Base-by-base conservation (phyloP, 2,329 filamentous ascomycete species). In the Chrysosporium queenslandicum region DNA sequence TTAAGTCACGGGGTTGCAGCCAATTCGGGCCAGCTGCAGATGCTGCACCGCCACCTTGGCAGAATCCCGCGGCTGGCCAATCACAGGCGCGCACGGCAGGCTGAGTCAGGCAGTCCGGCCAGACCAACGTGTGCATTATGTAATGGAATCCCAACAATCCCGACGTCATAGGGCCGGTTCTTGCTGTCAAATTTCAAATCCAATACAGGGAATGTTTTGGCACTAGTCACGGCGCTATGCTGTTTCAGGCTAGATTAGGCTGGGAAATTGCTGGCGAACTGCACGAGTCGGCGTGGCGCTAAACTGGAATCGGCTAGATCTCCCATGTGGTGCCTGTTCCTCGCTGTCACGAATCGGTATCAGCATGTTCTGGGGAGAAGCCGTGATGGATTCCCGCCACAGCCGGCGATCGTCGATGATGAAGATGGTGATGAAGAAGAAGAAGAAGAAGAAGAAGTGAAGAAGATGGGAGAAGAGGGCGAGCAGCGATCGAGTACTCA, bases 351-450 rank as follows among this genome's bases (percentile, higher is more conserved):
- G 29, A 16, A 41, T 9, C 23, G 48, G 48, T 43, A 50, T 42
- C 27, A 29, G 9, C 46, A 39, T 14, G 7, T n/a, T 16, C 43
- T 11, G n/a, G 25, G 36, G n/a, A n/a, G n/a, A n/a, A n/a, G 34
- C 46, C 27, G 29, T 34, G 41, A 54, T 50, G 48, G 47, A 12
- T 45, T 40, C 39, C 52, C 52, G 52, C 52, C 52, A 54, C 52
- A 50, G 34, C 52, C 47, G 47, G 52, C n/a, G 46, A 50, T 46
- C 52, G 39, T n/a, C 18, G 25, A 37, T 25, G 21, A n/a, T n/a
- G n/a, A n/a, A n/a, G n/a, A n/a, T n/a, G n/a, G n/a, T n/a, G n/a
- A n/a, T n/a, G n/a, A n/a, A n/a, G n/a, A n/a, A n/a, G n/a, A n/a
- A n/a, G n/a, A n/a, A n/a, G n/a, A n/a, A n/a, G n/a, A n/a, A n/a